Evolutionary conservation across 192 early-diverging fungal genomes (phyloP).

Genomic region (Linnemannia exigua): DNA sequence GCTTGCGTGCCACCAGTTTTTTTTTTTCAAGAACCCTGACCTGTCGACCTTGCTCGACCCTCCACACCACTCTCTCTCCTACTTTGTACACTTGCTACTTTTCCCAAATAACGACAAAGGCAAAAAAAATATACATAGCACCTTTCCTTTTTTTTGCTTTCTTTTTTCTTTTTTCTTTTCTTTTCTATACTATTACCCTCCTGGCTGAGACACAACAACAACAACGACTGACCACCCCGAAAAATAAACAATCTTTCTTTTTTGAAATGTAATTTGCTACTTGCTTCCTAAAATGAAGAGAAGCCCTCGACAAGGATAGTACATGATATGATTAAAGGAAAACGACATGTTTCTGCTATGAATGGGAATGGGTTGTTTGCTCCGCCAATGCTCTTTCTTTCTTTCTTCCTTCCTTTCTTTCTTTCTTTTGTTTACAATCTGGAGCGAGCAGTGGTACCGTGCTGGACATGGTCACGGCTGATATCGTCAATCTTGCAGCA

Average conservation of each 20-base stretch:
- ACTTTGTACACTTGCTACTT: neutral
- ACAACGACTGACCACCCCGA: neutral
- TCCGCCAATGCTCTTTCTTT: too few relatives aligned
- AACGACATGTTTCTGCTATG: too few relatives aligned
- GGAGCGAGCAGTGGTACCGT: slow-evolving; percentile 14
- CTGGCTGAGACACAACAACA: slow-evolving; percentile 13
- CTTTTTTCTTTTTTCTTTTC: neutral
- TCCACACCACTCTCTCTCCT: too few relatives aligned
- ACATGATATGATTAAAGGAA: too few relatives aligned
- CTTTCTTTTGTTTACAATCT: slow-evolving; percentile 24
- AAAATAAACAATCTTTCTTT: slow-evolving; percentile 6
- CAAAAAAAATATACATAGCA: neutral
- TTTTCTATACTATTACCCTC: neutral
- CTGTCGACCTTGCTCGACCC: neutral
- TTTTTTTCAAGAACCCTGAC: neutral
- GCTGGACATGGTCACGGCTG: slow-evolving; percentile 58
- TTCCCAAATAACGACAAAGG: slow-evolving; percentile 17
- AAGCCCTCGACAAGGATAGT: too few relatives aligned
- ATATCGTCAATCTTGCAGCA: slow-evolving; percentile 77
- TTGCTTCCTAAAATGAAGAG: neutral
- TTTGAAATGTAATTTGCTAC: neutral
- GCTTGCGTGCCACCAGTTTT: neutral
- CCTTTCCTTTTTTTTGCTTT: neutral
- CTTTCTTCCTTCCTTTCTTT: neutral
- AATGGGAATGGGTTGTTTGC: too few relatives aligned